These are phyloP conservation scores for Cystobasidiaceae sp. DNA, from an alignment of 1,284 basidiomycete species.

Conservation along the genomic window DNA sequence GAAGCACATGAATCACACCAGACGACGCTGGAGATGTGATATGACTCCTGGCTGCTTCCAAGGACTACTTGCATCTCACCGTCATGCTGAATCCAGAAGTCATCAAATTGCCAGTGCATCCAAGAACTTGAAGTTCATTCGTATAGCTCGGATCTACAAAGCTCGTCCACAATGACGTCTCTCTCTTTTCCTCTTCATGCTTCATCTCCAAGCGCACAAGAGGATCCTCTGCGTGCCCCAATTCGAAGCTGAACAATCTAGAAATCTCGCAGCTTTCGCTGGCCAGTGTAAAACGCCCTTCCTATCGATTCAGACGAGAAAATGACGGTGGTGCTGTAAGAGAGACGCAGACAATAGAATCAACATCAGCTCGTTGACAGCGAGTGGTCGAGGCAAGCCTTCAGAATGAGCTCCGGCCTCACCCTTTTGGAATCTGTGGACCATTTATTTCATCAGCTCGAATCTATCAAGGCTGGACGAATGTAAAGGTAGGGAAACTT, in stretches of 20 bases:
- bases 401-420: not conserved
- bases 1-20: too few species aligned
- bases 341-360: not conserved
- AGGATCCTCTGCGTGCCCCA: too few species aligned
- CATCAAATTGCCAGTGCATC: too few species aligned
- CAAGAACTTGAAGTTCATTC: too few species aligned
- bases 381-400: not conserved
- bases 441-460: not conserved
- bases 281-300: constrained; percentile 32
- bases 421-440: constrained; percentile 14
- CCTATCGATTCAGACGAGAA: constrained; percentile 32
- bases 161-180: too few species aligned
- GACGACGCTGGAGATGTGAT: too few species aligned
- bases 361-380: not conserved
- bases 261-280: constrained; percentile 27
- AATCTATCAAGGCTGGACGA: not conserved
- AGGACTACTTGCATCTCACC: too few species aligned
- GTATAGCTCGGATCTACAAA: too few species aligned
- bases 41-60: too few species aligned
- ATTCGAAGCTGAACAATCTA: constrained; percentile 2
- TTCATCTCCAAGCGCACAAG: too few species aligned
- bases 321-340: constrained; percentile 31
- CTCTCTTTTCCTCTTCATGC: too few species aligned
- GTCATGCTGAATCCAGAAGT: too few species aligned
- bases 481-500: not conserved